phyloP scores from a whole-genome alignment of 305 asterid species.

The Fraxinus baroniana region DNA sequence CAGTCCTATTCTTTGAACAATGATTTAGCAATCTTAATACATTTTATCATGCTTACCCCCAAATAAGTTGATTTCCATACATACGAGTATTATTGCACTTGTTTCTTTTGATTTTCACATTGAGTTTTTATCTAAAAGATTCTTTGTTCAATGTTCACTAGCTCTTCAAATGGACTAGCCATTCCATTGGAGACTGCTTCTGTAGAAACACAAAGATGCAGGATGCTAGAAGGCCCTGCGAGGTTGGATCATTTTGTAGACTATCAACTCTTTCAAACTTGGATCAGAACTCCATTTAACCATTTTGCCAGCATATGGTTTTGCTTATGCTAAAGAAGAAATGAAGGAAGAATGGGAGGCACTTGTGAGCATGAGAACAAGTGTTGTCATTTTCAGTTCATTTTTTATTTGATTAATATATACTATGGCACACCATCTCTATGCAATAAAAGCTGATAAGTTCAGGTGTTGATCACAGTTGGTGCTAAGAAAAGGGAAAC shows the following conservation, averaged over 20 bases:
- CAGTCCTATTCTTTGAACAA: constrained; percentile 1
- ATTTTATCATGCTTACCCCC: background rate
- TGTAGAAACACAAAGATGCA: constrained; percentile 46
- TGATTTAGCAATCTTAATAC: background rate
- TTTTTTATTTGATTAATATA: background rate
- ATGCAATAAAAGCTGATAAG: background rate
- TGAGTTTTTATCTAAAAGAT: background rate
- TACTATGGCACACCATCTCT: background rate
- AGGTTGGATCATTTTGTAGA: constrained; percentile 60
- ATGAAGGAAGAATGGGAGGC: constrained; percentile 98
- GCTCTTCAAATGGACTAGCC: constrained; percentile 56
- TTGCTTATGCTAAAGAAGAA: constrained; percentile 96
- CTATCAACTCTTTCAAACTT: constrained; percentile 80
- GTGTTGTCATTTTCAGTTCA: constrained; percentile 14
- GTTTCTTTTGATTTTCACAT: background rate
- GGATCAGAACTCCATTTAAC: constrained; percentile 78
- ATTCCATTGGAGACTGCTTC: constrained; percentile 47
- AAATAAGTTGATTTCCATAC: background rate
- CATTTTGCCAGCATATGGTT: constrained; percentile 97
- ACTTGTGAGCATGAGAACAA: constrained; percentile 63
- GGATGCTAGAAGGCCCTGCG: constrained; percentile 61
- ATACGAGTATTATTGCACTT: background rate
- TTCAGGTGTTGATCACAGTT: background rate
- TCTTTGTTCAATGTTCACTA: constrained; percentile 31
- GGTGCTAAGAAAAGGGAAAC: background rate